Evolutionary conservation across 164 flowering plant species (phyloP).

Genomic region (Vitis rotundifolia): DNA sequence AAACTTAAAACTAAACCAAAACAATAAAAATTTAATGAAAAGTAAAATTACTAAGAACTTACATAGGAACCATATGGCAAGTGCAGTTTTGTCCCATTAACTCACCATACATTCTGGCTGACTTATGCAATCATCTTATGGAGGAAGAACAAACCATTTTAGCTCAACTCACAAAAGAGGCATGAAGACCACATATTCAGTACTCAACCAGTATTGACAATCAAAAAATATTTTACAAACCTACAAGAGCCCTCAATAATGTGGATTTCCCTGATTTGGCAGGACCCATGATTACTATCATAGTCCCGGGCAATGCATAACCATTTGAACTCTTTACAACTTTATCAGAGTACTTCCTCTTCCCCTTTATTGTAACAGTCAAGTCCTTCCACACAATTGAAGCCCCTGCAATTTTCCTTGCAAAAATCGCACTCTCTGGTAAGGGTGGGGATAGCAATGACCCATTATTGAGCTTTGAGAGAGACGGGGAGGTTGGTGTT

Average conservation of each 20-base stretch:
- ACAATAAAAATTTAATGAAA: not conserved
- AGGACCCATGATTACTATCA: conserved; percentile 99
- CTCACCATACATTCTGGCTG: conserved; percentile 90
- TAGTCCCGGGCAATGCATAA: conserved; percentile 93
- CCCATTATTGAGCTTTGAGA: conserved; percentile 78
- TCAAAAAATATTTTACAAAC: conserved; percentile 25
- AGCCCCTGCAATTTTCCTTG: conserved; percentile 79
- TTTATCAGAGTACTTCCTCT: conserved; percentile 85
- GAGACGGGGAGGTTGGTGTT: conserved; percentile 71
- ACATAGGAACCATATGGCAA: conserved; percentile 97
- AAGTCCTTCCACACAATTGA: conserved; percentile 95
- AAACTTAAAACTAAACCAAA: not conserved
- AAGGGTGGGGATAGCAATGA: conserved; percentile 76
- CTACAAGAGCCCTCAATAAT: conserved; percentile 83
- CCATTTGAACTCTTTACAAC: conserved; percentile 94
- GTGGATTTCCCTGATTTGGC: conserved; percentile 97
- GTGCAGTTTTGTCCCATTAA: conserved; percentile 74
- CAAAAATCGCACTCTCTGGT: conserved; percentile 53
- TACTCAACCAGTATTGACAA: not conserved
- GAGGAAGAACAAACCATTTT: conserved; percentile 10
- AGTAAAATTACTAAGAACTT: conserved; percentile 31
- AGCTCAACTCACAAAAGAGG: conserved; percentile 7
- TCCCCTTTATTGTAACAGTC: conserved; percentile 87
- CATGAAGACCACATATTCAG: not conserved
- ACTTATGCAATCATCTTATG: conserved; percentile 71